A percentile compares a stretch with the other conserved stretches of the same genome.
Evolutionary conservation across 2,329 filamentous ascomycete genomes (phyloP).

Genomic region (Cadophora malorum): DNA sequence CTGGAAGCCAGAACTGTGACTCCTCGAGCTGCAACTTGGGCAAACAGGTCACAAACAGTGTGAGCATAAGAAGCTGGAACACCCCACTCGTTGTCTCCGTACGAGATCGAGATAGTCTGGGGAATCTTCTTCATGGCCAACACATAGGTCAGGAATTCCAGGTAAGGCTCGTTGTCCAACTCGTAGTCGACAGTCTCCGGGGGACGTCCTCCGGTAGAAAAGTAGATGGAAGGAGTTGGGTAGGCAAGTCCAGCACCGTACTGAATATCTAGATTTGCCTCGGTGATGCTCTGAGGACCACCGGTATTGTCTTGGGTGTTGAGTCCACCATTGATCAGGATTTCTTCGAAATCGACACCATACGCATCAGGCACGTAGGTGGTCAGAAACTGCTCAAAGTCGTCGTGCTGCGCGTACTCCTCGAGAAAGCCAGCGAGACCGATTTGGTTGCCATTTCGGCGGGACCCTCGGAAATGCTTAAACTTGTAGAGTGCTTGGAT

Average conservation of each 20-base stretch:
- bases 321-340: conserved; percentile 49
- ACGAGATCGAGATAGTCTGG: conserved; percentile 67
- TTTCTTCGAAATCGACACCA: conserved; percentile 48
- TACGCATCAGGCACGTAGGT: conserved; percentile 52
- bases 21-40: conserved; percentile 67
- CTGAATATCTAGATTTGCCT: conserved; percentile 64
- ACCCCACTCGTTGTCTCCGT: conserved; percentile 70
- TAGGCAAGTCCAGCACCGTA: conserved; percentile 59
- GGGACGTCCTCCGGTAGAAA: conserved; percentile 62
- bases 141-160: conserved; percentile 64
- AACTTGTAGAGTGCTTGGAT: conserved; percentile 44
- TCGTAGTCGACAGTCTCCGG: conserved; percentile 49
- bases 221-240: conserved; percentile 59
- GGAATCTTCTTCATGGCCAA: conserved; percentile 58
- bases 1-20: conserved; percentile 65
- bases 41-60: conserved; percentile 66
- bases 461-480: conserved; percentile 26
- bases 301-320: conserved; percentile 45
- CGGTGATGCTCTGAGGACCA: conserved; percentile 48
- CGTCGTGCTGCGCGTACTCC: conserved; percentile 45
- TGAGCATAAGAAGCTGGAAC: conserved; percentile 65
- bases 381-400: conserved; percentile 52
- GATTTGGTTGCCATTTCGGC: conserved; percentile 34
- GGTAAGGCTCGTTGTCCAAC: conserved; percentile 70
- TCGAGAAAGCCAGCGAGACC: conserved; percentile 43